phyloP scores from a whole-genome alignment of 1,284 basidiomycete genomes.

The Singerocomus inundabilis region DNA sequence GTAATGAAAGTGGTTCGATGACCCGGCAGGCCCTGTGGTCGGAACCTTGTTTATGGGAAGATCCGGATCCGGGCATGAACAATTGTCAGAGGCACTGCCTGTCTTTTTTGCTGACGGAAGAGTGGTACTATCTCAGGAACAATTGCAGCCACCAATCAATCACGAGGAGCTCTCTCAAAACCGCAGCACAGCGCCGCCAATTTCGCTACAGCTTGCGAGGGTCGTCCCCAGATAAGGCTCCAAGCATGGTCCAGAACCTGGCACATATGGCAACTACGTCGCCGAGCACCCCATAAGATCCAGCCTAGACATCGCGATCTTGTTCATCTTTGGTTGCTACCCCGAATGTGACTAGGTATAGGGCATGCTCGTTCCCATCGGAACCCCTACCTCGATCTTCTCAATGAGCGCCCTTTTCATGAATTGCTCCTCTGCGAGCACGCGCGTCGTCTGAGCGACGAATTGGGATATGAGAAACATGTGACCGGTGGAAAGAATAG shows the following conservation, averaged over 20 bases:
- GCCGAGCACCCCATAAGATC: conserved; percentile 38
- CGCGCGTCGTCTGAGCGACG: conserved; percentile 69
- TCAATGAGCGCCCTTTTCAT: conserved; percentile 89
- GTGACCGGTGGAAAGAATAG: conserved; percentile 21
- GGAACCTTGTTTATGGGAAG: conserved; percentile 34
- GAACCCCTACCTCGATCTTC: conserved; percentile 74
- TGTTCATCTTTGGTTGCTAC: conserved; percentile 23
- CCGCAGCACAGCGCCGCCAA: conserved; percentile 27
- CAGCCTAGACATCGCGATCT: conserved; percentile 30
- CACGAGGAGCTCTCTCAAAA: conserved; percentile 20
- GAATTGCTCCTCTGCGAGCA: conserved; percentile 92
- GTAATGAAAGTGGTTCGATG: conserved; percentile 28
- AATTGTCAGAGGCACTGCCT: conserved; percentile 33
- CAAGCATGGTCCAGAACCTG: conserved; percentile 34
- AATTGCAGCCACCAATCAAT: conserved; percentile 32
- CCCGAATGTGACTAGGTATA: conserved; percentile 36
- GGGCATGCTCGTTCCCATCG: conserved; percentile 46
- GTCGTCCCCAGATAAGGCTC: conserved; percentile 27
- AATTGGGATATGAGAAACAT: conserved; percentile 23
- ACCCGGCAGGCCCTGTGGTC: conserved; percentile 22
- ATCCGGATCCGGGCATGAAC: conserved; percentile 35
- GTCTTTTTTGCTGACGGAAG: conserved; percentile 23
- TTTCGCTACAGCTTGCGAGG: conserved; percentile 16
- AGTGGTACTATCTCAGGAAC: conserved; percentile 29
- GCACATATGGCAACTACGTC: conserved; percentile 38